These are phyloP conservation scores for Trichophyton verrucosum DNA, from an alignment of 2,329 filamentous ascomycete genomes.

Conservation along the genomic window DNA sequence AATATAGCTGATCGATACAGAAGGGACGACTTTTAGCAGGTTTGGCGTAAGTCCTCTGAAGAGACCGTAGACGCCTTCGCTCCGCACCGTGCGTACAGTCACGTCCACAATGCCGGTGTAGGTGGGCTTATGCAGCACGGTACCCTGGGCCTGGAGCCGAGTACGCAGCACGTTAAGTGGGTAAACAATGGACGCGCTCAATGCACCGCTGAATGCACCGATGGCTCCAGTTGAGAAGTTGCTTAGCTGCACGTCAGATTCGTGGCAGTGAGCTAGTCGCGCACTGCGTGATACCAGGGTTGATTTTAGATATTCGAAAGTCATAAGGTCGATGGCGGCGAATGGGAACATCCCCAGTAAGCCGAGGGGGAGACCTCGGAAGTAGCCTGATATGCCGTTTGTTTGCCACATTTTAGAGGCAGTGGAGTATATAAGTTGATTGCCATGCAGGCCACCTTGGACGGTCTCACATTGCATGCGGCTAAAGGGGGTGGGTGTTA, in stretches of 20 bases:
- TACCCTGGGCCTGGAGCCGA: conserved; percentile 85
- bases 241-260: conserved; percentile 68
- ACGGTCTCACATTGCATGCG: conserved; percentile 93
- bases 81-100: conserved; percentile 64
- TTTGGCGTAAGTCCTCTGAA: conserved; percentile 96
- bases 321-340: conserved; percentile 89
- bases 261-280: conserved; percentile 54
- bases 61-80: conserved; percentile 72
- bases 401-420: conserved; percentile 74
- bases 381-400: conserved; percentile 64
- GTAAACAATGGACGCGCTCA: conserved; percentile 89
- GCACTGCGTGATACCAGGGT: conserved; percentile 59
- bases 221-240: conserved; percentile 79
- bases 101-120: conserved; percentile 91
- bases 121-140: conserved; percentile 74
- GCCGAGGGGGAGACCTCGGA: conserved; percentile 87
- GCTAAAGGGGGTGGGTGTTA: conserved; percentile 23
- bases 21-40: conserved; percentile 87
- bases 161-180: conserved; percentile 89
- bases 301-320: conserved; percentile 84
- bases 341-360: conserved; percentile 96
- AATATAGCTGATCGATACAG: conserved; percentile 88
- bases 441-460: conserved; percentile 68
- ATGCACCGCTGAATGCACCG: conserved; percentile 79
- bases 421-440: conserved; percentile 68